Conservation (phyloP, 495 filamentous ascomycete genomes). For the Lasiosphaeria ovina region DNA sequence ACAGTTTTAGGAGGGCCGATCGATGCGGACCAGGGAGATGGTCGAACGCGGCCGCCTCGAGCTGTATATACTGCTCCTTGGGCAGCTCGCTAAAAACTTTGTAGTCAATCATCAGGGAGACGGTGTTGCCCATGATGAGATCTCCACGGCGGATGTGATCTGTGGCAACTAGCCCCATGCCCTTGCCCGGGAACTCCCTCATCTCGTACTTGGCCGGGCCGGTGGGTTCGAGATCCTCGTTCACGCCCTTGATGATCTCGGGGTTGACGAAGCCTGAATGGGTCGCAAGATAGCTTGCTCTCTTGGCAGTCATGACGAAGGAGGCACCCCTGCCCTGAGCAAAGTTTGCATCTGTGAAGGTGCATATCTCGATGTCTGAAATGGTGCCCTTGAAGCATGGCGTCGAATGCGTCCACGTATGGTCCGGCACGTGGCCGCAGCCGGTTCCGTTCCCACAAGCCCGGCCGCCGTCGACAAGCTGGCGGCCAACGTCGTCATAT, state of each 20-base stretch:
- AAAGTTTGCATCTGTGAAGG: slow-evolving; percentile 32
- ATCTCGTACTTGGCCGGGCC: slow-evolving; percentile 25
- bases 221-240: slow-evolving; percentile 24
- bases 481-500: slow-evolving; percentile 2
- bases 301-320: slow-evolving; percentile 26
- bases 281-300: slow-evolving; percentile 26
- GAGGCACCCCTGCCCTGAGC: slow-evolving; percentile 33
- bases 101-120: slow-evolving; percentile 37
- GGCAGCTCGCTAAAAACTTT: slow-evolving; percentile 29
- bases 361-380: slow-evolving; percentile 24
- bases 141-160: slow-evolving; percentile 29
- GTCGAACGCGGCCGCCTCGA: slow-evolving; percentile 27
- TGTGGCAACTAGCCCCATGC: slow-evolving; percentile 33
- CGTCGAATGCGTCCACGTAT: slow-evolving; percentile 27
- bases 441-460: slow-evolving; percentile 17
- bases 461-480: neutral
- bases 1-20: slow-evolving; percentile 27
- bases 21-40: slow-evolving; percentile 27
- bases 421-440: slow-evolving; percentile 10
- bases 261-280: slow-evolving; percentile 27
- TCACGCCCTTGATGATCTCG: slow-evolving; percentile 18
- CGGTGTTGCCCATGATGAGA: slow-evolving; percentile 35
- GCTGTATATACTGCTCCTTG: slow-evolving; percentile 20
- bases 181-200: slow-evolving; percentile 35
- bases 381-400: slow-evolving; percentile 27